Conservation (phyloP, 768 basidiomycete species). For the Russula brevipes region DNA sequence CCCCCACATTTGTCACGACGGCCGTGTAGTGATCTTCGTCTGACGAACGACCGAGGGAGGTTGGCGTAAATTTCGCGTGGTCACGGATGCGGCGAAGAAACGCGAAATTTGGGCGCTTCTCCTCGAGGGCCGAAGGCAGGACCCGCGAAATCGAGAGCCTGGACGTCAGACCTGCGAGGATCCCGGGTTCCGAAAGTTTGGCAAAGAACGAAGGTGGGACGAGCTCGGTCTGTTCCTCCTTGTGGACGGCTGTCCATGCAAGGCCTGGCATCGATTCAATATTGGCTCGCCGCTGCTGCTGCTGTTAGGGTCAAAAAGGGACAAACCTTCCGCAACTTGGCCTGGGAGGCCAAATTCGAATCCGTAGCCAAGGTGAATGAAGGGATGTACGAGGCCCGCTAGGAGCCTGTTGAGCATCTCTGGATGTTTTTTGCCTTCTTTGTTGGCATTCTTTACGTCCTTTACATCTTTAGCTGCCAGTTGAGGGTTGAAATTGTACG, state of each 20-base stretch:
- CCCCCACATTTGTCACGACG: conserved; percentile 20
- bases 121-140: conserved; percentile 36
- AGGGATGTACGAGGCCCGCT: conserved; percentile 54
- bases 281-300: not conserved
- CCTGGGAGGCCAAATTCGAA: conserved; percentile 58
- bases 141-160: conserved; percentile 15
- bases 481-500: conserved; percentile 41
- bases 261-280: conserved; percentile 40
- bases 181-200: not conserved
- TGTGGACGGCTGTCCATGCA: conserved; percentile 50
- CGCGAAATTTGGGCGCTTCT: conserved; percentile 33
- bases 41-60: conserved; percentile 14
- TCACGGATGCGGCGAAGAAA: conserved; percentile 51
- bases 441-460: conserved; percentile 18
- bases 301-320: not conserved
- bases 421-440: conserved; percentile 37
- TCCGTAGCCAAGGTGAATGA: conserved; percentile 62
- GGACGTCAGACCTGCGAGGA: conserved; percentile 29
- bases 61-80: conserved; percentile 35
- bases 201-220: conserved; percentile 31
- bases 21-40: conserved; percentile 8
- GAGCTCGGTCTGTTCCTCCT: conserved; percentile 33
- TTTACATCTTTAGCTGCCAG: conserved; percentile 22
- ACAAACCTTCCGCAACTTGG: conserved; percentile 54
- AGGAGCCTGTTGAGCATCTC: conserved; percentile 55